Evolutionary conservation across 1,284 basidiomycete species (phyloP).

Genomic region (Takashimella koratensis): DNA sequence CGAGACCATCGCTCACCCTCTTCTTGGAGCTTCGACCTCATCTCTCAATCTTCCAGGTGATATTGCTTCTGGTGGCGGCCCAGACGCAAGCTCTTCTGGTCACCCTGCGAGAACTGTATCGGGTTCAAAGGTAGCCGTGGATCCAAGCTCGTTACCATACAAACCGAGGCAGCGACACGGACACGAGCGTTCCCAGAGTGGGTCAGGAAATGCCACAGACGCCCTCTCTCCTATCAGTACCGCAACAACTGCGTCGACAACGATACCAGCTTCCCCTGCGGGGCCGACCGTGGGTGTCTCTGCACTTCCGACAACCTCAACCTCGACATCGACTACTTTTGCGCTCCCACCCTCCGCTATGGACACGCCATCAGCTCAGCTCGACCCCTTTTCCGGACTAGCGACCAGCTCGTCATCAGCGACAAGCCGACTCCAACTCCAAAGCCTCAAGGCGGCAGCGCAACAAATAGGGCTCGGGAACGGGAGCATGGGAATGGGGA

Average conservation of each 20-base stretch:
- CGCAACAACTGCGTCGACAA: neutral
- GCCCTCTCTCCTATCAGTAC: slow-evolving; percentile 11
- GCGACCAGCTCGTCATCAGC: slow-evolving; percentile 15
- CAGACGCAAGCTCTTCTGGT: slow-evolving; percentile 4
- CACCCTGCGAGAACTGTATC: neutral
- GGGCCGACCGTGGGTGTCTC: slow-evolving; percentile 6
- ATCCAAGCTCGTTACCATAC: slow-evolving; percentile 25
- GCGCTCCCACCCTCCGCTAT: slow-evolving; percentile 28
- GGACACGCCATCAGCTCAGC: slow-evolving; percentile 1
- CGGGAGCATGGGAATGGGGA: slow-evolving; percentile 72
- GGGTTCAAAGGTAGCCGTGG: neutral
- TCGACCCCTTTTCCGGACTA: neutral
- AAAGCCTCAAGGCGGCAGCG: slow-evolving; percentile 73
- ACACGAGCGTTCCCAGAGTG: neutral
- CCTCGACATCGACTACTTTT: slow-evolving; percentile 28
- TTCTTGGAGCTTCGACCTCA: slow-evolving; percentile 39
- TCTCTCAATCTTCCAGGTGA: slow-evolving; percentile 20
- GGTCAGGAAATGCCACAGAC: neutral
- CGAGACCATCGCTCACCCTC: slow-evolving; percentile 39
- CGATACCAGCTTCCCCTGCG: slow-evolving; percentile 2
- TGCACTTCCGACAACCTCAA: slow-evolving; percentile 3
- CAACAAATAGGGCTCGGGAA: slow-evolving; percentile 69
- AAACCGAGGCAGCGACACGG: slow-evolving; percentile 41
- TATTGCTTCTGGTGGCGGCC: neutral
- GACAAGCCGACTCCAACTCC: slow-evolving; percentile 59